Conservation (phyloP, 2,329 filamentous ascomycete genomes). For the Pseudogymnoascus pannorum region DNA sequence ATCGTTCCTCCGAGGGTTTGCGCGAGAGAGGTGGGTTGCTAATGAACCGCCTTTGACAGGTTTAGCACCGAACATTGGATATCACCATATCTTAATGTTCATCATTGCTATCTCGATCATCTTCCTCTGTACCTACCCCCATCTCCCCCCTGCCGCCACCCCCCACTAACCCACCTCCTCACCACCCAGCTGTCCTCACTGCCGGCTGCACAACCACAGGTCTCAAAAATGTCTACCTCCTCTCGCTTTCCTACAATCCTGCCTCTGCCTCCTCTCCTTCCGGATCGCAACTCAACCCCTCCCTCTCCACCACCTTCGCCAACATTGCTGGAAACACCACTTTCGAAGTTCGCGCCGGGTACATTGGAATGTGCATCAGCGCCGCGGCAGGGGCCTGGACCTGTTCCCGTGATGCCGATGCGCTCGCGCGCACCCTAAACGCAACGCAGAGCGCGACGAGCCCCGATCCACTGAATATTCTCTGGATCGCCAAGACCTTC, state of each 20-base stretch:
- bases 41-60: conserved; percentile 32
- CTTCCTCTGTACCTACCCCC: conserved; percentile 71
- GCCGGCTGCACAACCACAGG: conserved; percentile 82
- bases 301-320: conserved; percentile 73
- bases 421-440: conserved; percentile 50
- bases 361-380: conserved; percentile 96
- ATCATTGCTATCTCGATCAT: conserved; percentile 90
- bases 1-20: neutral
- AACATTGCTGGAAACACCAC: conserved; percentile 76
- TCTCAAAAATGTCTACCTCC: conserved; percentile 87
- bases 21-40: neutral
- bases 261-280: conserved; percentile 74
- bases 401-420: conserved; percentile 94
- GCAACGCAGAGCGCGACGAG: conserved; percentile 74
- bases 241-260: conserved; percentile 86
- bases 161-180: conserved; percentile 12
- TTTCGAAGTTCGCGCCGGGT: conserved; percentile 87
- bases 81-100: conserved; percentile 92
- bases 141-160: conserved; percentile 1
- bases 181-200: conserved; percentile 66
- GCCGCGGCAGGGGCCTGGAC: conserved; percentile 84
- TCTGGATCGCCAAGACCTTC: conserved; percentile 95
- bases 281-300: conserved; percentile 84
- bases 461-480: conserved; percentile 91
- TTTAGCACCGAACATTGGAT: conserved; percentile 61